Base-by-base conservation (phyloP, 2,329 filamentous ascomycete species). In the Alternaria sp. region DNA sequence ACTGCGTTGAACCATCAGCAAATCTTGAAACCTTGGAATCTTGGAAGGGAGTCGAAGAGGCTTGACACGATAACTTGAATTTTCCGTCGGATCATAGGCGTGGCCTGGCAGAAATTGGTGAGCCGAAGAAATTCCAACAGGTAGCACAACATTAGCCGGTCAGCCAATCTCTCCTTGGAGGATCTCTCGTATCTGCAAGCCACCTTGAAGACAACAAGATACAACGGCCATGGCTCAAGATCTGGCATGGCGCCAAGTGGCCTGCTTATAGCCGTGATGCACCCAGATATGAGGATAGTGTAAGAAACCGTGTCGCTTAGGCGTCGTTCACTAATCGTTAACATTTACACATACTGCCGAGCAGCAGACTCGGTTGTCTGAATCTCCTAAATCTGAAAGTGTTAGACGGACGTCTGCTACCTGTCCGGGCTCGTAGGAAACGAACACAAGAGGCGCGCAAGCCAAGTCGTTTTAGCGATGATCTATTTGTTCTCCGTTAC, bases 141-240 rank as follows among this genome's bases (percentile, higher is more conserved):
- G 46, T 50, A 44, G 62, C 47, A 56, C 56, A 64, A 56, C 32
- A 66, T 67, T 69, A 69, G 45, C 67, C 67, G 61, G 67, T 59
- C 60, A 60, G 56, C 62, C 51, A 59, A 56, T 59, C 52, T 57
- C 17, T 50, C n/a, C n/a, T 54, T 17, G 32, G 30, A 23, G 30
- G 30, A 47, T 50, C 45, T 54, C 46, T 58, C 65, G 51, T 55
- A 57, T 60, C 43, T 65, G 56, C 59, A 57, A 45, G 21, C 43
- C 21, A 23, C 28, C 30, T 28, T 51, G 9, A 43, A n/a, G n/a
- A 47, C 43, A 17, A 1, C 36, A 17, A 40, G 36, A 40, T 17
- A 40, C 36, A 40, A 40, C 36, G 36, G 36, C 36, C 36, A 17
- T 40, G 36, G 36, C 36, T 40, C 36, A 17, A 40, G 36, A 40